A percentile compares a stretch with the other conserved stretches of the same genome.
phyloP scores from a whole-genome alignment of 2,329 filamentous ascomycete genomes.

The Setomelanomma holmii region DNA sequence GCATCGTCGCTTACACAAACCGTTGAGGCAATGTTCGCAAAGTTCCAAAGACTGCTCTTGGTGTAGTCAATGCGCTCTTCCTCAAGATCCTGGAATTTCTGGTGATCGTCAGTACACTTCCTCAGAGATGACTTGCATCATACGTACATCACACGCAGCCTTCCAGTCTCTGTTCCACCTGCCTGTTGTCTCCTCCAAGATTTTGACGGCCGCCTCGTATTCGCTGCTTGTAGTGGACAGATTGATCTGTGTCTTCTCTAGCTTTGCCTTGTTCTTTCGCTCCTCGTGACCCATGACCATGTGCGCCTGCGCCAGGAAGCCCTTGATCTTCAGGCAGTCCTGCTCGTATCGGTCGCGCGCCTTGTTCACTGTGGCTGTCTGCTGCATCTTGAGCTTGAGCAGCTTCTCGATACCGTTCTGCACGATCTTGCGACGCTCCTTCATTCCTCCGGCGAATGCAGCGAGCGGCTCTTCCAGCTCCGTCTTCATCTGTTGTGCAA shows the following conservation, averaged over 20 bases:
- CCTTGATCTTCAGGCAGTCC: slow-evolving; percentile 97
- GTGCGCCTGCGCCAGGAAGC: slow-evolving; percentile 95
- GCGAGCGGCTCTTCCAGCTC: slow-evolving; percentile 93
- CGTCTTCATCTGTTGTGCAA: slow-evolving; percentile 92
- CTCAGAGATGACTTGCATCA: not conserved
- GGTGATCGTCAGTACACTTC: slow-evolving; percentile 12
- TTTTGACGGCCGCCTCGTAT: slow-evolving; percentile 91
- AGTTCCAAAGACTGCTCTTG: slow-evolving; percentile 97
- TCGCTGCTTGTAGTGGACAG: slow-evolving; percentile 89
- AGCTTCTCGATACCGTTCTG: slow-evolving; percentile 94
- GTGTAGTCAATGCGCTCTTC: slow-evolving; percentile 97
- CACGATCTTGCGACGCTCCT: slow-evolving; percentile 95
- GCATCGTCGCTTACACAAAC: slow-evolving; percentile 97
- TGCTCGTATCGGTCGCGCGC: slow-evolving; percentile 95
- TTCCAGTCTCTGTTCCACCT: slow-evolving; percentile 99
- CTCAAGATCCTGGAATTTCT: slow-evolving; percentile 98
- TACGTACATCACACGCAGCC: slow-evolving; percentile 76
- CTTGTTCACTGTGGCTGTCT: slow-evolving; percentile 93
- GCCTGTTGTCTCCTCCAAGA: slow-evolving; percentile 91
- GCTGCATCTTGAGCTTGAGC: slow-evolving; percentile 89
- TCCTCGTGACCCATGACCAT: slow-evolving; percentile 99
- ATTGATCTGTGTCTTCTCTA: slow-evolving; percentile 98
- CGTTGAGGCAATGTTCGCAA: slow-evolving; percentile 95
- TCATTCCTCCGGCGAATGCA: slow-evolving; percentile 93
- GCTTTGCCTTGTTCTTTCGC: slow-evolving; percentile 96